Percentiles rank a stretch among this genome's conserved stretches.
phyloP scores from a whole-genome alignment of 108 stramenopile species.

The Licmophora abbreviata region DNA sequence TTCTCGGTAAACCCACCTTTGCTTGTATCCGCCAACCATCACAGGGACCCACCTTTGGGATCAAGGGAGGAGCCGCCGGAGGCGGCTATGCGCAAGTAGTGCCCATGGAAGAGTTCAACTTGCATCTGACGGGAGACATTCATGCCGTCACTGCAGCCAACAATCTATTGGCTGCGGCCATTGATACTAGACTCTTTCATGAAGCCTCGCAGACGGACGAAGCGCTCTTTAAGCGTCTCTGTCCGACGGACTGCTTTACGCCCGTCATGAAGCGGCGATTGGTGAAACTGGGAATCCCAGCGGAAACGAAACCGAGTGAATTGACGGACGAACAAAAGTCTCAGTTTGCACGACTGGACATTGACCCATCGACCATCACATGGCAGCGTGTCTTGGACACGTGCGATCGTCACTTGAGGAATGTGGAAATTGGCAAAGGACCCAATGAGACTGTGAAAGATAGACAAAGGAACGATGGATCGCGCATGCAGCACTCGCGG shows the following conservation, averaged over 20 bases:
- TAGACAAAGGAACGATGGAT: constrained; percentile 32
- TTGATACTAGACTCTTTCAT: constrained; percentile 96
- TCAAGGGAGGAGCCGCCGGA: constrained; percentile 98
- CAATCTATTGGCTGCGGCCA: constrained; percentile 95
- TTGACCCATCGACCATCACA: constrained; percentile 90
- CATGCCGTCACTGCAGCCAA: constrained; percentile 91
- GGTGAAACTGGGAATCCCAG: constrained; percentile 85
- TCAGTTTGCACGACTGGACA: constrained; percentile 87
- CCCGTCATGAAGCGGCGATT: constrained; percentile 75
- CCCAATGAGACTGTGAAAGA: constrained; percentile 79
- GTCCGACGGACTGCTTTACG: constrained; percentile 60
- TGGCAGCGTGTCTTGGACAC: constrained; percentile 97
- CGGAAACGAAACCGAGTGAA: constrained; percentile 62
- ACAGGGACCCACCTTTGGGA: constrained; percentile 98
- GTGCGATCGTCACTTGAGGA: constrained; percentile 94
- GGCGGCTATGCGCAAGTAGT: constrained; percentile 92
- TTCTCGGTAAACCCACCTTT: constrained; percentile 69
- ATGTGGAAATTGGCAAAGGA: constrained; percentile 75
- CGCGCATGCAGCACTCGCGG: constrained; percentile 59
- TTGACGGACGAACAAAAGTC: constrained; percentile 77
- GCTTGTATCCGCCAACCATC: constrained; percentile 87
- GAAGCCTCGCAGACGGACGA: constrained; percentile 87
- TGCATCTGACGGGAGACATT: constrained; percentile 97
- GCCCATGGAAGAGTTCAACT: constrained; percentile 99
- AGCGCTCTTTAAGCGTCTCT: constrained; percentile 84